Percentiles rank a stretch among this genome's conserved stretches.
These are phyloP conservation scores for Apophysomyces sp. DNA, from an alignment of 371 early-diverging fungal genomes.

Conservation along the genomic window DNA sequence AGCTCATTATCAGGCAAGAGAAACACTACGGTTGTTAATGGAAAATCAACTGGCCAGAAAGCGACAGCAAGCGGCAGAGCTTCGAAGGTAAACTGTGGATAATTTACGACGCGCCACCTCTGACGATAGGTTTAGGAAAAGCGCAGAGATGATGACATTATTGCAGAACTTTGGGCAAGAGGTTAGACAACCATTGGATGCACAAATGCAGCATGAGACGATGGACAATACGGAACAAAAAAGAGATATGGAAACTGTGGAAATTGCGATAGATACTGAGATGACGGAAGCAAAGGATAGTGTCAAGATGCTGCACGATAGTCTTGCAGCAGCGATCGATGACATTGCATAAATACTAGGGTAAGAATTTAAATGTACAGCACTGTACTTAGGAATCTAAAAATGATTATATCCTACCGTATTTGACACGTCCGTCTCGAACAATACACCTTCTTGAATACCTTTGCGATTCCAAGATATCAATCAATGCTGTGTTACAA, in stretches of 20 bases:
- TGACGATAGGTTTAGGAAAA: constrained; percentile 15
- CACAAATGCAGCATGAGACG: background rate
- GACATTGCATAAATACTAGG: background rate
- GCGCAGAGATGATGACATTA: constrained; percentile 13
- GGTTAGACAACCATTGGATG: background rate
- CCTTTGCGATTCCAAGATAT: no score
- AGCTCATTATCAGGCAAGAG: constrained; percentile 47
- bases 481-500: no score
- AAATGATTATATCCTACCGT: no score
- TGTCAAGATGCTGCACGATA: background rate
- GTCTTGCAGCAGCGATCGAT: background rate
- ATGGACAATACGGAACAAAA: background rate
- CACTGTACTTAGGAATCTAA: no score
- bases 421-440: no score
- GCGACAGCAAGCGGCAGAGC: constrained; percentile 44
- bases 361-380: no score
- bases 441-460: no score
- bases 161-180: constrained; percentile 16
- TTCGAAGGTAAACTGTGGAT: constrained; percentile 44
- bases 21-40: constrained; percentile 71
- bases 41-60: constrained; percentile 66
- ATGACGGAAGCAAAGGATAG: background rate
- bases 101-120: background rate
- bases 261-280: no score
- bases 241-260: no score